phyloP scores from a whole-genome alignment of 345 rosid species.

The Erucastrum elatum region DNA sequence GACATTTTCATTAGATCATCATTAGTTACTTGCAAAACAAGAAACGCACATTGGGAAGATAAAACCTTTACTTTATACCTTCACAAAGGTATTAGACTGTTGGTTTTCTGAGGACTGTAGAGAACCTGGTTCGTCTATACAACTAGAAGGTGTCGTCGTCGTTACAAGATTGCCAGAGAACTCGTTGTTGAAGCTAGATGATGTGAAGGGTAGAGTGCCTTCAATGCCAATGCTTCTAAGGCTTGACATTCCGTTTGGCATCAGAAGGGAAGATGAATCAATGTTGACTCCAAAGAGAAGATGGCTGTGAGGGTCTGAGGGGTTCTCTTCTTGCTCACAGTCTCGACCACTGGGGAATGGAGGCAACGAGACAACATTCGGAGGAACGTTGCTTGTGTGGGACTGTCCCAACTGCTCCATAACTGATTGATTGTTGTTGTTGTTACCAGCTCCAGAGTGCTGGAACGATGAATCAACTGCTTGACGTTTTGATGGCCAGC shows the following conservation, averaged over 20 bases:
- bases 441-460: constrained; percentile 21
- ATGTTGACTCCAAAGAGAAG: constrained; percentile 88
- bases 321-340: constrained; percentile 77
- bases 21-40: neutral
- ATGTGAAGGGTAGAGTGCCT: constrained; percentile 42
- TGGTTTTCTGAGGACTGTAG: constrained; percentile 75
- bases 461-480: constrained; percentile 66
- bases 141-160: constrained; percentile 65
- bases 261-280: constrained; percentile 77
- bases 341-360: constrained; percentile 90
- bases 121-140: constrained; percentile 76
- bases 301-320: constrained; percentile 75
- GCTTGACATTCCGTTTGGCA: constrained; percentile 77
- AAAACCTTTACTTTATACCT: constrained; percentile 46
- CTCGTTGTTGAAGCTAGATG: constrained; percentile 56
- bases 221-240: constrained; percentile 72
- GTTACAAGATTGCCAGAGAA: constrained; percentile 64
- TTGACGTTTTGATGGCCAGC: constrained; percentile 90
- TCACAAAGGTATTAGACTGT: constrained; percentile 75
- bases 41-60: neutral
- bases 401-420: constrained; percentile 66
- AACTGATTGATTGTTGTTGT: constrained; percentile 46
- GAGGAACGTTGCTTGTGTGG: constrained; percentile 54
- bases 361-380: constrained; percentile 67
- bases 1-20: neutral